phyloP scores from a whole-genome alignment of 2,329 filamentous ascomycete species.

The Tolypocladium sp. region DNA sequence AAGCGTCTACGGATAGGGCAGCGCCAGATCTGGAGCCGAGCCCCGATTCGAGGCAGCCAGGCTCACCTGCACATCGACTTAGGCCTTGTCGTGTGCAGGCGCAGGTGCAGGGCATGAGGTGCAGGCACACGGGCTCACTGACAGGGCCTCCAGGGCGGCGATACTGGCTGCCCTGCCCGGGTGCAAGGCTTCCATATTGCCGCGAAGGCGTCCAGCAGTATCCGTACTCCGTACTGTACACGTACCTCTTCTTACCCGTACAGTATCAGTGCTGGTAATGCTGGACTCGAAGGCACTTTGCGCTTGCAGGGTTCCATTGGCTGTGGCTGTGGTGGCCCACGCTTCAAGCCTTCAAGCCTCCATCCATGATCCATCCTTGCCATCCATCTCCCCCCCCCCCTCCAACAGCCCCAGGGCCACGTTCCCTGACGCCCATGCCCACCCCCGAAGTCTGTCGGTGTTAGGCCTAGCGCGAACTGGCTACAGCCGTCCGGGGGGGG shows the following conservation, averaged over 20 bases:
- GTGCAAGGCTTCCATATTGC: no score
- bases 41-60: background rate
- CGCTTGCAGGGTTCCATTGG: background rate
- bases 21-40: background rate
- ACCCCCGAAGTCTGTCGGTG: conserved; percentile 2
- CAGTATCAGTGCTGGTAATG: background rate
- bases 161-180: background rate
- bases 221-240: background rate
- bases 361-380: background rate
- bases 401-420: background rate
- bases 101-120: background rate
- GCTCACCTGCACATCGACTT: background rate
- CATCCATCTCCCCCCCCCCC: no score
- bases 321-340: background rate
- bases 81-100: background rate
- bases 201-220: background rate
- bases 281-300: background rate
- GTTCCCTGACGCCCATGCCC: conserved; percentile 1
- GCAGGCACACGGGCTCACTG: background rate
- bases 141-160: background rate
- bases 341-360: background rate
- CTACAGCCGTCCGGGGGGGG: conserved; percentile 1
- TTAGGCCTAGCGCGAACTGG: conserved; percentile 3
- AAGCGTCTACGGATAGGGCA: background rate
- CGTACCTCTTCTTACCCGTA: no score